phyloP scores from a whole-genome alignment of 2,329 filamentous ascomycete genomes.

The Colletotrichum tabaci region DNA sequence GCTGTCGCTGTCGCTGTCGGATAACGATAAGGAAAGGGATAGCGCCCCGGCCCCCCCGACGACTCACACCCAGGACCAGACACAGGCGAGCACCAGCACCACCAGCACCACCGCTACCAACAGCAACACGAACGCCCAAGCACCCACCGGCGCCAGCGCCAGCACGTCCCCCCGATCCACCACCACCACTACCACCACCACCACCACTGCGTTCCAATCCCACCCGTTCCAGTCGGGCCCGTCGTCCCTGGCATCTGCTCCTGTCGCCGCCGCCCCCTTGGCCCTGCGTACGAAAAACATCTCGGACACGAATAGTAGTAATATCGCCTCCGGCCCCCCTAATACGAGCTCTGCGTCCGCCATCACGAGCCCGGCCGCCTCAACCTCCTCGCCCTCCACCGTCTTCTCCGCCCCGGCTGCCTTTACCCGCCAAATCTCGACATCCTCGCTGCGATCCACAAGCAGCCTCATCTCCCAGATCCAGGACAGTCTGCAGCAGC shows the following conservation, averaged over 20 bases:
- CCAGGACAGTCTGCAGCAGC: conserved; percentile 42
- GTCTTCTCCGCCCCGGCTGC: conserved; percentile 35
- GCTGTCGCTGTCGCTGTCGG: background rate
- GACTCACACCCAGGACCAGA: too few species aligned
- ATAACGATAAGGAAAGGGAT: conserved; percentile 19
- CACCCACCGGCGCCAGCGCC: background rate
- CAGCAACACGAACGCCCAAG: background rate
- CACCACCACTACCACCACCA: background rate
- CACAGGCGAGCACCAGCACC: too few species aligned
- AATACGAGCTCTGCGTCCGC: conserved; percentile 33
- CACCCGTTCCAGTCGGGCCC: background rate
- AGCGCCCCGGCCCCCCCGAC: conserved; percentile 18
- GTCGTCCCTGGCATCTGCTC: background rate
- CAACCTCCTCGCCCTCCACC: conserved; percentile 27
- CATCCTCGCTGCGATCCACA: conserved; percentile 34
- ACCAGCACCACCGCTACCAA: background rate
- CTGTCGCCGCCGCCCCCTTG: conserved; percentile 25
- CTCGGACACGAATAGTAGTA: conserved; percentile 1
- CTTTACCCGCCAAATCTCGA: conserved; percentile 31
- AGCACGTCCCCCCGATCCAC: background rate
- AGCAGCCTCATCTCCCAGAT: conserved; percentile 44
- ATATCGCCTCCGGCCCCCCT: conserved; percentile 18
- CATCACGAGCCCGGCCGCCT: conserved; percentile 35
- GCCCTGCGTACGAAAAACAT: conserved; percentile 36
- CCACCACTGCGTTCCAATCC: conserved; percentile 20